Evolutionary conservation across 2,329 filamentous ascomycete genomes (phyloP), one percentile per base, ranked within the genome.

Genomic region (Westerdykella aurantiaca): DNA sequence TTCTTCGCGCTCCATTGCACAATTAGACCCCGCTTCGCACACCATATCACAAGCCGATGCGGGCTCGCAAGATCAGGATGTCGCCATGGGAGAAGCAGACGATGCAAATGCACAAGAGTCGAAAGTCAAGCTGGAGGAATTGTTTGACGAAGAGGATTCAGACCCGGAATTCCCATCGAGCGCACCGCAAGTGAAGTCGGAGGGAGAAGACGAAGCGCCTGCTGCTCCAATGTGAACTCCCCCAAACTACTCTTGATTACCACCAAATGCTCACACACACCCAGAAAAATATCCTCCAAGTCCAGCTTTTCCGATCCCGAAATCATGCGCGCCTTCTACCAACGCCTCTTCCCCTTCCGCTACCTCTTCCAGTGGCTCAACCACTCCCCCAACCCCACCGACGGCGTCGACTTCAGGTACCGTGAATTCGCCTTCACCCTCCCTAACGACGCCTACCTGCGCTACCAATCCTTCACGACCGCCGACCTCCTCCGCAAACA

Each of bases 321-420:
- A 60, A 79, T 94, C 10, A 89, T 97, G 82, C 82, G 86, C 57
- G 87, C 85, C 51, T 98, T 96, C 72, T 98, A 98, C 66, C 87
- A 95, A 63, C 87, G 93, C 38, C 76, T 98, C 31, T 97, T 97
- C 58, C 93, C 93, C 4, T 98, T 95, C 76, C 82, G 90, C 47
- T 85, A 88, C 49, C 81, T 97, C 16, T 98, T 96, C 70, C 90
- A 96, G 67, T 98, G 93, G 93, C 80, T 98, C 38, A 98, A 97
- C 64, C 93, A 97, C 69, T 88, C 87, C 42, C 85, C 88, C 6
- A 82, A 82, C 6, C 90, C 93, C 0, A 13, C 33, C n/a, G 25
- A 29, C 25, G 85, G 85, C 4, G 84, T 83, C 52, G 90, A 97
- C 69, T 97, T 97, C 71, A 82, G 77, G 22, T 87, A 97, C 66